These are phyloP conservation scores for Backusella morwellensis DNA, from an alignment of 192 early-diverging fungal genomes.

Conservation along the genomic window DNA sequence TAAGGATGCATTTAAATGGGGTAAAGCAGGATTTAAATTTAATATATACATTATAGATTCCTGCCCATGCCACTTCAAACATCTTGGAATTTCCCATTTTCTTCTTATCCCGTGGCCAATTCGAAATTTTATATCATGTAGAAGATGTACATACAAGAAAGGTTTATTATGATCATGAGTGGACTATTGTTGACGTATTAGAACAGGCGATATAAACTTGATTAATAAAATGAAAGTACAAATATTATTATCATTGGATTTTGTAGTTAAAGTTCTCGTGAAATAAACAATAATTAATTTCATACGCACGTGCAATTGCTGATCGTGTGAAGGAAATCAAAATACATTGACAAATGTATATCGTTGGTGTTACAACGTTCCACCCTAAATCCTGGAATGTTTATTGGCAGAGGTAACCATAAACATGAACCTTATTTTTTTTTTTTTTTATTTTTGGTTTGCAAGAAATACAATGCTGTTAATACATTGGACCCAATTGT, in stretches of 20 bases:
- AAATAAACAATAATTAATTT: neutral
- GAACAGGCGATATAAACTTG: neutral
- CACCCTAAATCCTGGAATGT: neutral
- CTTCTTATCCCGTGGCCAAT: constrained; percentile 54
- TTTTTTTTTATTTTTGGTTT: no score
- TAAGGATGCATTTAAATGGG: constrained; percentile 13
- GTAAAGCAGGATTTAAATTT: neutral
- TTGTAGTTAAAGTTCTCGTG: no score
- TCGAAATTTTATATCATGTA: constrained; percentile 56
- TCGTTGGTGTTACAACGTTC: neutral
- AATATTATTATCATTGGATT: no score
- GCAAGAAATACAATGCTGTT: neutral
- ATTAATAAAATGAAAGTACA: no score
- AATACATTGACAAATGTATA: neutral
- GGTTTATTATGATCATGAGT: constrained; percentile 52
- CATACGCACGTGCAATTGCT: neutral
- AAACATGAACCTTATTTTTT: neutral
- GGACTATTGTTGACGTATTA: constrained; percentile 24
- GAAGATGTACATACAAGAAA: constrained; percentile 52
- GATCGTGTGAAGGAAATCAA: neutral
- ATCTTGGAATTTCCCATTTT: constrained; percentile 41
- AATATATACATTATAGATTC: neutral
- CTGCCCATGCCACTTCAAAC: neutral
- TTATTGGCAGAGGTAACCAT: neutral
- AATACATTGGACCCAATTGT: neutral